Evolutionary conservation across 305 asterid species (phyloP), one percentile per base, ranked within the genome.

Genomic region (Ilex paraguariensis): DNA sequence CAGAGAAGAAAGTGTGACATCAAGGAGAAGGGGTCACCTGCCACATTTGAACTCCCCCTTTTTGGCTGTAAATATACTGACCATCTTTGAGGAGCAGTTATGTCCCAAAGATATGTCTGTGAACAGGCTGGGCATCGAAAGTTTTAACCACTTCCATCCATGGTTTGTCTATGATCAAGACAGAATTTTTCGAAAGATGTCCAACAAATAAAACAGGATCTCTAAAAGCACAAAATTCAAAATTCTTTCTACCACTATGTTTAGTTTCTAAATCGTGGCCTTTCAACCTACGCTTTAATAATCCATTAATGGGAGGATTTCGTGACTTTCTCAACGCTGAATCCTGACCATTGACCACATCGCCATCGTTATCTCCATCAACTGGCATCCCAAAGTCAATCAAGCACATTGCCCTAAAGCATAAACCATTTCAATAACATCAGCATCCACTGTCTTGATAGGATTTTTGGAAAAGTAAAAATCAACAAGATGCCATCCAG

Each of bases 161-260:
- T 42, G 95, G 96, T 68, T 87, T 90, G 78, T 91, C 96, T 66
- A 94, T 77, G 85, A 91, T 82, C 92, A 91, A 75, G 46, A 87
- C 74, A 10, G 98, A 83, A 42, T 79, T 83, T 78, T 78, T 81
- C 4, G 99, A 86, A 15, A 94, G 91, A 82, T 94, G 95, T 44
- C 90, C 95, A 15, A 88, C 87, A 66, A 84, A 94, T 69, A 94
- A 83, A 63, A 91, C 96, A 44, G 96, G 97, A 62, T 91, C 93
- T 63, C 79, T 68, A 77, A 86, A 88, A 39, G 83, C 64, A 65
- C 75, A 68, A 60, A 90, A 73, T 28, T 84, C 90, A 60, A 90
- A 94, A 78, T 94, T 94, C 61, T 69, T 81, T 78, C 77, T 72
- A 70, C 79, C 82, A 50, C 64, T 58, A 2, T 57, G 81, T 76